These are phyloP conservation scores for Coffea humblotiana DNA, from an alignment of 305 asterid genomes.

Conservation along the genomic window DNA sequence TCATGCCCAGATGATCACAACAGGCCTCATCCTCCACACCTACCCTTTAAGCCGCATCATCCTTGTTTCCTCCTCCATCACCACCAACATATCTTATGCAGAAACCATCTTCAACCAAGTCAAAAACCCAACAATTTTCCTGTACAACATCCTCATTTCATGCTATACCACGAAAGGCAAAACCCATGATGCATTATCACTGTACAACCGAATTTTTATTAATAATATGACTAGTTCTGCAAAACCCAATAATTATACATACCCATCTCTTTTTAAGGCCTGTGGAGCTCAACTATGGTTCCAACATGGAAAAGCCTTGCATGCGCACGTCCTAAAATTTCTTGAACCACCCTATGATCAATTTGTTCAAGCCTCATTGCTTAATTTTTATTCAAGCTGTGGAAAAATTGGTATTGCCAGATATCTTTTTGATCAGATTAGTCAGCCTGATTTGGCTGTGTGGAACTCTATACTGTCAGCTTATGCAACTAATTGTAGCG, in stretches of 20 bases:
- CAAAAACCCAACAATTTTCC: conserved; percentile 53
- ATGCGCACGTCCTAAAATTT: conserved; percentile 58
- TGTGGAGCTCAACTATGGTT: conserved; percentile 44
- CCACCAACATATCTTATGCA: conserved; percentile 52
- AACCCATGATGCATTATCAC: conserved; percentile 36
- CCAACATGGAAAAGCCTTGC: conserved; percentile 53
- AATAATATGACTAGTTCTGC: conserved; percentile 7
- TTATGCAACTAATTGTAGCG: conserved; percentile 40
- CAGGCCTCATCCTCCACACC: conserved; percentile 58
- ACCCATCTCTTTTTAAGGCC: conserved; percentile 70
- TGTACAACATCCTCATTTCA: conserved; percentile 64
- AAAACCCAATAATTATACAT: conserved; percentile 59
- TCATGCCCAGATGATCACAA: conserved; percentile 59
- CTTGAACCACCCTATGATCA: conserved; percentile 46
- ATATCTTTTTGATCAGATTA: conserved; percentile 48
- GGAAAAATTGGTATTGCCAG: conserved; percentile 48
- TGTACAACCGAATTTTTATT: conserved; percentile 36
- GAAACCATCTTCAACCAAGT: conserved; percentile 44
- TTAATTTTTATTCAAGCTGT: conserved; percentile 56
- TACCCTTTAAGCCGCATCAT: conserved; percentile 69
- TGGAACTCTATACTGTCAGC: conserved; percentile 71
- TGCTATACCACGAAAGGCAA: conserved; percentile 40
- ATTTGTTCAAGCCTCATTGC: conserved; percentile 65
- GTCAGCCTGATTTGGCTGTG: conserved; percentile 60
- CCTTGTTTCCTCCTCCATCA: conserved; percentile 42